These are phyloP conservation scores for Xanthoconium separans DNA, from an alignment of 1,284 basidiomycete genomes.

Conservation along the genomic window DNA sequence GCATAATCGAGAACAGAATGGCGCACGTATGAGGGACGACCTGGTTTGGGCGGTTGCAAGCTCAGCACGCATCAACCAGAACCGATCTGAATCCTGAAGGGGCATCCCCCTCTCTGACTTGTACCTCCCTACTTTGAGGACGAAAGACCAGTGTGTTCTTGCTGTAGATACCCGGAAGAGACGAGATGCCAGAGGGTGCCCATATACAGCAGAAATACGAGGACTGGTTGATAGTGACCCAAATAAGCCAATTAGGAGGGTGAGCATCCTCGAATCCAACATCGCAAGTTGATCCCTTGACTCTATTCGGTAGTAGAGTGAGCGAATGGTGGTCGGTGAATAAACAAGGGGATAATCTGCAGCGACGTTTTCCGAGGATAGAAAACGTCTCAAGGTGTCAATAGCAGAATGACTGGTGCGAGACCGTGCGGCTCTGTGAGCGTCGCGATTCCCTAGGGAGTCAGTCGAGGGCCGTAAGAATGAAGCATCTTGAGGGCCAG, in stretches of 20 bases:
- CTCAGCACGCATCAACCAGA: constrained; percentile 42
- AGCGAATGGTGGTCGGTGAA: constrained; percentile 34
- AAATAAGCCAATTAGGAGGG: constrained; percentile 41
- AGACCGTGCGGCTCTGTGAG: neutral
- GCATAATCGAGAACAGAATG: neutral
- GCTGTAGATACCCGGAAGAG: constrained; percentile 11
- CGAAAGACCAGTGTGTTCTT: constrained; percentile 38
- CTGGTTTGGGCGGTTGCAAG: constrained; percentile 20
- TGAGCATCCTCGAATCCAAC: constrained; percentile 34
- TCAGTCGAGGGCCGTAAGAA: neutral
- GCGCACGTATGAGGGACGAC: constrained; percentile 16
- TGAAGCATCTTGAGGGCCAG: neutral
- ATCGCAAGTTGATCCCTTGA: constrained; percentile 25
- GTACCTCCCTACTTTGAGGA: constrained; percentile 29
- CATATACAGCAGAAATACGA: constrained; percentile 17
- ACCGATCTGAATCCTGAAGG: constrained; percentile 37
- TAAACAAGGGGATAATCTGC: constrained; percentile 21
- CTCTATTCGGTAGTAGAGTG: constrained; percentile 35
- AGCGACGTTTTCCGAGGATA: constrained; percentile 27
- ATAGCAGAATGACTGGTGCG: constrained; percentile 17
- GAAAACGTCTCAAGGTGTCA: constrained; percentile 24
- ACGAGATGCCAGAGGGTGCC: constrained; percentile 25
- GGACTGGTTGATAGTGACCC: constrained; percentile 41
- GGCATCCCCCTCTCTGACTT: constrained; percentile 28
- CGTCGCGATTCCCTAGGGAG: neutral